Base-by-base conservation (phyloP, 1,284 basidiomycete species). In the Naganishia albida region DNA sequence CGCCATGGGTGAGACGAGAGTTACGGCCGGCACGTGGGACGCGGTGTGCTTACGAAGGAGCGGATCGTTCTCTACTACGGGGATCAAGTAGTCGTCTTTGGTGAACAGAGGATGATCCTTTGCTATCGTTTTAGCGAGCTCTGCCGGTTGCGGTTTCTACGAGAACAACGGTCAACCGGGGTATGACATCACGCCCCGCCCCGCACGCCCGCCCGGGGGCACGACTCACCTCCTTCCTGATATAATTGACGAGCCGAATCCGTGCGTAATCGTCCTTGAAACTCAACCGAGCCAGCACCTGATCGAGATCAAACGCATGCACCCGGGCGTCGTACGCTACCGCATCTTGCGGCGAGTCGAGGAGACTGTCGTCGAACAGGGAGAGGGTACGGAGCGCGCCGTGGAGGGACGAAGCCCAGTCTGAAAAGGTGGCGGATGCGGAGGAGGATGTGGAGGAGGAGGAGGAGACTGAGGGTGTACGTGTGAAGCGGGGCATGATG, bases 221-320 rank as follows among this genome's bases (percentile, higher is more conserved):
- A 30, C 6, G 3, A 56, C 78, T 66, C 56, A 87, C 87, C 72
- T 86, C 81, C 79, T 86, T 88, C 63, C 93, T 82, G 71, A 95
- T 91, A 75, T 85, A 90, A 77, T 96, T 95, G 75, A 96, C 86
- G 60, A 96, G 78, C 52, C 89, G 85, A 70, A 93, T 88, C 20
- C 85, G 80, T 50, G 85, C 85, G 77, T 92, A 87, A 67, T 88
- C 85, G 75, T 87, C 86, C 57, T 60, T 60, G 50, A 86, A 75
- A 0, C 73, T 83, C 25, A 77, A 64, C 23, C 66, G 68, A 23
- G 71, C 66, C 23, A 68, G 66, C 10, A 69, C 67, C 2, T 68
- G 67, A 23, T 65, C 60, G 7, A 78, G 63, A 60, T 74, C 71
- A 53, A 71, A 73, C 28, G 70, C 63, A 72, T 90, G 83, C 0